Conservation (phyloP, 139 green algal species). For the Auxenochlorella pyrenoidosa region DNA sequence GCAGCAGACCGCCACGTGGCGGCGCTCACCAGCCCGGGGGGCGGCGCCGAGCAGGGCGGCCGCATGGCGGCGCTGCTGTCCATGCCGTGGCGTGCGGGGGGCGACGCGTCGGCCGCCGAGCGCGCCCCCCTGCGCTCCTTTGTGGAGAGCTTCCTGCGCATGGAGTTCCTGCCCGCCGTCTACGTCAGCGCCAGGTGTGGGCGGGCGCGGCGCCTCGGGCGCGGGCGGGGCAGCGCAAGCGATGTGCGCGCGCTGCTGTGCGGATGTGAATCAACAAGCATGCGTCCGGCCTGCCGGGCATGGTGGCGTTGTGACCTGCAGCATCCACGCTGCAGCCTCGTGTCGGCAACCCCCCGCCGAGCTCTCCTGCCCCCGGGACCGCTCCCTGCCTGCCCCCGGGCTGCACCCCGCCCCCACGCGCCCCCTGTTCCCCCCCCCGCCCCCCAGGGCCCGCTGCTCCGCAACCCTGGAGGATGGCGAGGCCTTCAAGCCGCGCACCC, state of each 20-base stretch:
- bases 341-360: too few species aligned
- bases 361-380: too few species aligned
- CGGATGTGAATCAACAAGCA: too few species aligned
- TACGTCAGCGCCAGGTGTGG: conserved; percentile 63
- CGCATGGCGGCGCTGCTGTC: conserved; percentile 32
- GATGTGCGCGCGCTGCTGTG: too few species aligned
- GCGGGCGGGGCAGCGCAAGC: not conserved
- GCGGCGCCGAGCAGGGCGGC: not conserved
- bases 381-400: too few species aligned
- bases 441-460: conserved; percentile 52
- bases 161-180: conserved; percentile 73
- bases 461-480: conserved; percentile 65
- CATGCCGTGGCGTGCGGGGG: conserved; percentile 24
- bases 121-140: conserved; percentile 47
- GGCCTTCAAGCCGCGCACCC: conserved; percentile 57
- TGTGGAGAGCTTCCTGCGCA: conserved; percentile 62
- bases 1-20: conserved; percentile 28
- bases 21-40: not conserved
- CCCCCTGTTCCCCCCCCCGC: not conserved
- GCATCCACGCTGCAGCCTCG: too few species aligned
- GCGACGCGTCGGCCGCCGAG: not conserved
- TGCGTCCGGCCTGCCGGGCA: too few species aligned
- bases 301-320: too few species aligned
- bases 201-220: not conserved
- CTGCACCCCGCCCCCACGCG: not conserved